Percentiles rank a stretch among this genome's conserved stretches.
Evolutionary conservation across 345 rosid genomes (phyloP).

Genomic region (Physaria fendleri): DNA sequence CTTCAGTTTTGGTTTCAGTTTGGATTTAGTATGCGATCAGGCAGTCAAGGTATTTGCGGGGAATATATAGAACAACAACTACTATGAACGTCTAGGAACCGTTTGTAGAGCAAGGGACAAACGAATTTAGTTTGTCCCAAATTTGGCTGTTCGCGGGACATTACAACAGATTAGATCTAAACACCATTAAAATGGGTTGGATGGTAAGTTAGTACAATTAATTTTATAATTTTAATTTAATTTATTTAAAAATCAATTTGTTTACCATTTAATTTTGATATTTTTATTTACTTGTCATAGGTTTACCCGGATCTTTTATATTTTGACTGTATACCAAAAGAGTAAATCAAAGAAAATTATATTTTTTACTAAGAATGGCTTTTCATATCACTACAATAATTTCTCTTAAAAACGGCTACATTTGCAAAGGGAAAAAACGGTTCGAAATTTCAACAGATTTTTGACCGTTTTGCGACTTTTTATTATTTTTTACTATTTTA

Average conservation of each 20-base stretch:
- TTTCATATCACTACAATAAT: no score
- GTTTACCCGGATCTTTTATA: constrained; percentile 86
- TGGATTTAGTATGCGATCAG: not conserved
- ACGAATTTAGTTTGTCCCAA: not conserved
- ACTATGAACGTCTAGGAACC: not conserved
- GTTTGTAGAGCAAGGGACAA: not conserved
- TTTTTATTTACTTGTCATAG: constrained; percentile 34
- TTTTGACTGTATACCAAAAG: no score
- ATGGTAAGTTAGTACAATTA: no score
- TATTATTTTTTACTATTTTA: no score
- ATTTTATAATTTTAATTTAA: no score
- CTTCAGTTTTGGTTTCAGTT: not conserved
- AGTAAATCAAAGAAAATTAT: no score
- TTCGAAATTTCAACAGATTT: no score
- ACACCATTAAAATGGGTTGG: not conserved
- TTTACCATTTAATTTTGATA: not conserved
- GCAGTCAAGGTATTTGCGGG: not conserved
- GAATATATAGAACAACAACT: not conserved
- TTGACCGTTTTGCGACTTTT: no score
- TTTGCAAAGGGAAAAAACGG: no score
- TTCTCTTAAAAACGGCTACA: no score
- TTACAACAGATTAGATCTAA: not conserved
- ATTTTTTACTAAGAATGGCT: no score
- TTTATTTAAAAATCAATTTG: not conserved
- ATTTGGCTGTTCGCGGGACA: not conserved